These are phyloP conservation scores for Eucalyptus marginata DNA, from an alignment of 345 rosid genomes.

Conservation along the genomic window DNA sequence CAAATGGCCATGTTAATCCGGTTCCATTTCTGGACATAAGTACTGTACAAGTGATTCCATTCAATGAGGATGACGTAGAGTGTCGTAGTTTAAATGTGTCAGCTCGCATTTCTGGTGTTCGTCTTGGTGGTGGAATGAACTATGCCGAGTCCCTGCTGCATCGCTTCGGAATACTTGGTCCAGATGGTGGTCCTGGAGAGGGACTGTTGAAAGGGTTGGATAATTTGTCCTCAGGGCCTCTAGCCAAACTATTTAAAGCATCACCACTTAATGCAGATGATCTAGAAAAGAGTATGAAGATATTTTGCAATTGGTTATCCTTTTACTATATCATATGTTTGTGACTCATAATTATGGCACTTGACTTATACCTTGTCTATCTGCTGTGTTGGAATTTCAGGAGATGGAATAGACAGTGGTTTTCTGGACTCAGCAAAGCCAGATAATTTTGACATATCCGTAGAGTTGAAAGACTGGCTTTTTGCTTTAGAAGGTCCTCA, in stretches of 20 bases:
- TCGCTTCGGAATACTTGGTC: slow-evolving; percentile 83
- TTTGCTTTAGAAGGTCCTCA: slow-evolving; percentile 91
- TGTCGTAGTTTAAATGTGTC: slow-evolving; percentile 74
- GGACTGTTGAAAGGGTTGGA: slow-evolving; percentile 76
- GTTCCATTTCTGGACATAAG: slow-evolving; percentile 70
- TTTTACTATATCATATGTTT: background rate
- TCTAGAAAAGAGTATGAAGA: slow-evolving; percentile 23
- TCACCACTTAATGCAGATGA: slow-evolving; percentile 39
- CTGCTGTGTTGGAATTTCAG: slow-evolving; percentile 1
- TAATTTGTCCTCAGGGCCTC: slow-evolving; percentile 71
- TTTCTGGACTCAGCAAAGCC: slow-evolving; percentile 57
- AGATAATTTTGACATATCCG: slow-evolving; percentile 70
- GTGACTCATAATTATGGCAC: background rate
- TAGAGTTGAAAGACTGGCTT: slow-evolving; percentile 88
- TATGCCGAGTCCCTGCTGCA: slow-evolving; percentile 84
- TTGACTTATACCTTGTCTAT: background rate
- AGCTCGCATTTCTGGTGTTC: slow-evolving; percentile 80
- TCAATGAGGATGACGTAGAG: slow-evolving; percentile 70
- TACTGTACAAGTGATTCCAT: slow-evolving; percentile 78
- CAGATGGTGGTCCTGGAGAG: slow-evolving; percentile 93
- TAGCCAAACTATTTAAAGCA: slow-evolving; percentile 73
- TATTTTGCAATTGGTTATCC: background rate
- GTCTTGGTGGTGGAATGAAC: slow-evolving; percentile 96
- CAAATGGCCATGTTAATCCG: slow-evolving; percentile 13
- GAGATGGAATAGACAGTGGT: slow-evolving; percentile 29